phyloP scores from a whole-genome alignment of 441 rosid species.

The Pelargonium cotyledonis region DNA sequence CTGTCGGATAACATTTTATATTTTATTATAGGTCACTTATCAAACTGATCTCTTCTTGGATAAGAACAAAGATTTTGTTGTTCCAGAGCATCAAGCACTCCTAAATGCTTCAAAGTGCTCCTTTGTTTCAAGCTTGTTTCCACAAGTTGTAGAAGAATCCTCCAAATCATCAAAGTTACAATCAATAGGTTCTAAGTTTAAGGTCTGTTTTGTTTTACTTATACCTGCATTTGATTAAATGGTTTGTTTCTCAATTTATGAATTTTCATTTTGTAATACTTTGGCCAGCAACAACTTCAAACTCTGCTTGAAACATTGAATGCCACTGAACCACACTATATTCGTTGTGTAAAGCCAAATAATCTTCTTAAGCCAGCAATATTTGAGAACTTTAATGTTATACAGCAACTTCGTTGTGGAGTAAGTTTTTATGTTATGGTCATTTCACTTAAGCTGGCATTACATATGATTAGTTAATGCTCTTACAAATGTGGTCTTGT shows the following conservation, averaged over 20 bases:
- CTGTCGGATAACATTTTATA: background rate
- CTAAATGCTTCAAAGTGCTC: constrained; percentile 62
- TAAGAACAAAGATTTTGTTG: constrained; percentile 96
- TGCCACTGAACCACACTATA: constrained; percentile 88
- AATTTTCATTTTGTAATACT: constrained; percentile 14
- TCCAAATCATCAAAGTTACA: constrained; percentile 88
- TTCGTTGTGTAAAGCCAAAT: constrained; percentile 94
- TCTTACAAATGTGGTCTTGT: constrained; percentile 12
- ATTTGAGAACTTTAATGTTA: constrained; percentile 71
- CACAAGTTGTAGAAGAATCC: constrained; percentile 73
- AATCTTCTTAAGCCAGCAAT: constrained; percentile 78
- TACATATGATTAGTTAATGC: constrained; percentile 11
- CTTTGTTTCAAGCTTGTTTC: constrained; percentile 81
- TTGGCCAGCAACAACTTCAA: constrained; percentile 90
- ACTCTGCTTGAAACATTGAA: constrained; percentile 83
- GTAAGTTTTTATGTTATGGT: constrained; percentile 44
- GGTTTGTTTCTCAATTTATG: constrained; percentile 13
- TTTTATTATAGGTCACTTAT: constrained; percentile 67
- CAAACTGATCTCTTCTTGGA: constrained; percentile 89
- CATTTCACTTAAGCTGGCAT: constrained; percentile 20
- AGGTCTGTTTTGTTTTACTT: constrained; percentile 46
- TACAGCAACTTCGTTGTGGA: constrained; percentile 94
- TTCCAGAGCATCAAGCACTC: constrained; percentile 89
- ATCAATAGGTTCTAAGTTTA: constrained; percentile 85
- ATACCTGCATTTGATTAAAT: constrained; percentile 14